Evolutionary conservation across 176 grass and related monocot genomes (phyloP).

Genomic region (Juncus inflexus): DNA sequence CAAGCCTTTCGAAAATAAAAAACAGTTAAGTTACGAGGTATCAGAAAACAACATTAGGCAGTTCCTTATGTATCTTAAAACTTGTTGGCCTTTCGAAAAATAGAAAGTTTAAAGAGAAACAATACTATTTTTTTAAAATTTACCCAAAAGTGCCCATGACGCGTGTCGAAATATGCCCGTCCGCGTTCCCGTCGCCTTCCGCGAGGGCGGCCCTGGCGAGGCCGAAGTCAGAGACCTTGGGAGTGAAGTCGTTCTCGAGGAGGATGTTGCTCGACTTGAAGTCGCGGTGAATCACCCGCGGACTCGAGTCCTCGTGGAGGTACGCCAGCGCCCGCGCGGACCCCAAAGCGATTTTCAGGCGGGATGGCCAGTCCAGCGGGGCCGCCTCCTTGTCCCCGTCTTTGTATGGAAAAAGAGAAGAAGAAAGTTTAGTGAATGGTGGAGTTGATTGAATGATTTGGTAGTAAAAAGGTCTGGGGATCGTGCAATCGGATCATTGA

Average conservation of each 20-base stretch:
- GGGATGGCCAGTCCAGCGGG: conserved; percentile 70
- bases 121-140: conserved; percentile 2
- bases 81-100: background rate
- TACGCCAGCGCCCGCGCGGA: conserved; percentile 84
- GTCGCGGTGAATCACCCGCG: conserved; percentile 97
- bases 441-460: no score
- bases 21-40: no score
- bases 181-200: conserved; percentile 75
- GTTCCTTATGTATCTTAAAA: no score
- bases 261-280: conserved; percentile 99
- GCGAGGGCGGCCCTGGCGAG: conserved; percentile 68
- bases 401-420: background rate
- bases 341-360: conserved; percentile 91
- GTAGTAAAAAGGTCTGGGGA: no score
- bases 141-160: conserved; percentile 99
- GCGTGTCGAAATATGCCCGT: conserved; percentile 90
- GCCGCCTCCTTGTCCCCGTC: conserved; percentile 55
- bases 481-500: no score
- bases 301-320: conserved; percentile 97
- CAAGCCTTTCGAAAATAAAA: no score
- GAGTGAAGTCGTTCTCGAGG: conserved; percentile 78
- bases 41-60: no score
- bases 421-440: no score
- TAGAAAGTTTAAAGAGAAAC: conserved; percentile 18
- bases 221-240: conserved; percentile 96